Conservation (phyloP, 129 eudicot genomes). For the Centrapalus pauciflorus region DNA sequence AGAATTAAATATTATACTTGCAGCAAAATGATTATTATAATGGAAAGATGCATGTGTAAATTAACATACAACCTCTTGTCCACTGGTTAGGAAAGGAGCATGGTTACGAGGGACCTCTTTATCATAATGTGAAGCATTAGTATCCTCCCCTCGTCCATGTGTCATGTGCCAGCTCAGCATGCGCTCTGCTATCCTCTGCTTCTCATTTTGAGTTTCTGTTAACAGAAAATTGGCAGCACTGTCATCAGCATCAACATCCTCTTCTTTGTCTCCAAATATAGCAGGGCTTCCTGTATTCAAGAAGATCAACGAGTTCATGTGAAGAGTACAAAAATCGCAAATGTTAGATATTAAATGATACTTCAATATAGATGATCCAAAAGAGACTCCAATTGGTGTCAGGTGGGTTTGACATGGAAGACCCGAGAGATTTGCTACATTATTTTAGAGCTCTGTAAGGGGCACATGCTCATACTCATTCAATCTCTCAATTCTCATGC, state of each 20-base stretch:
- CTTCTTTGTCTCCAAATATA: constrained; percentile 69
- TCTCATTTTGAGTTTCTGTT: constrained; percentile 57
- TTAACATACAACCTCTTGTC: constrained; percentile 64
- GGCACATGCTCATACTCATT: neutral
- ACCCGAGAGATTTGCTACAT: neutral
- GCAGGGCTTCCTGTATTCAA: constrained; percentile 31
- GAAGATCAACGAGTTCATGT: neutral
- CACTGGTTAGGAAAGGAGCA: constrained; percentile 77
- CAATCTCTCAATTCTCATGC: neutral
- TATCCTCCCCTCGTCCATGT: constrained; percentile 65
- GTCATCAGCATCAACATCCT: constrained; percentile 57
- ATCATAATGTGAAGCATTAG: constrained; percentile 67
- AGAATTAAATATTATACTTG: neutral
- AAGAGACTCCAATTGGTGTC: neutral
- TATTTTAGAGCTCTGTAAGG: neutral
- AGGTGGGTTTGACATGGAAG: neutral
- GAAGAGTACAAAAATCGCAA: neutral
- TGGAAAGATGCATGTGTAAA: neutral
- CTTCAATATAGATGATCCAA: neutral
- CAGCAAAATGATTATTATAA: neutral
- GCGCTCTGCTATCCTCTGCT: constrained; percentile 69
- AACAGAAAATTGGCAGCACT: constrained; percentile 43
- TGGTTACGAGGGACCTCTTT: constrained; percentile 83
- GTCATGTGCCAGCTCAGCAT: constrained; percentile 86
- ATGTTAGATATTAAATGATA: neutral